Evolutionary conservation across 176 grass and related monocot genomes (phyloP).

Genomic region (Oryza glumipatula): DNA sequence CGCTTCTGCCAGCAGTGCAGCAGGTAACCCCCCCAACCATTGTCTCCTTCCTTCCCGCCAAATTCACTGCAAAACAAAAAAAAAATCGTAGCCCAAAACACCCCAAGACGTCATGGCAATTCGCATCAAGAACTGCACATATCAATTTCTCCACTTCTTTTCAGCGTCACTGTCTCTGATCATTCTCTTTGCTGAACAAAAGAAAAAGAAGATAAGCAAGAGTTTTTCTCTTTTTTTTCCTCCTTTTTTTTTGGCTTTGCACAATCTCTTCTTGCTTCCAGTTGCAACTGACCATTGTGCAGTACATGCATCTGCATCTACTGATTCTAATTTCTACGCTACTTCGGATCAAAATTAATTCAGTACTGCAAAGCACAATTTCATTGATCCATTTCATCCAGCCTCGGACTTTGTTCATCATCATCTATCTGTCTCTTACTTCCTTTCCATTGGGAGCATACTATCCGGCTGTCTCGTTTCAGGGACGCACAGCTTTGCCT

Average conservation of each 20-base stretch:
- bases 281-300: neutral
- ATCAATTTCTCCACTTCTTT: neutral
- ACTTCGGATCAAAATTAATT: neutral
- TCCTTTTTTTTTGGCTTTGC: neutral
- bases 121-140: neutral
- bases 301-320: too few species aligned
- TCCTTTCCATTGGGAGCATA: neutral
- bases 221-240: neutral
- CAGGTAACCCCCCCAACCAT: conserved; percentile 51
- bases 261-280: neutral
- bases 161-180: neutral
- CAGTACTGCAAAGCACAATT: neutral
- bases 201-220: too few species aligned
- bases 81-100: neutral
- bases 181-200: conserved; percentile 7
- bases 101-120: neutral
- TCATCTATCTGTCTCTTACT: neutral
- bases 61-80: too few species aligned
- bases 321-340: neutral
- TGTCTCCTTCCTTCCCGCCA: neutral
- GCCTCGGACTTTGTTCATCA: neutral
- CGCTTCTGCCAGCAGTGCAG: conserved; percentile 98
- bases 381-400: neutral
- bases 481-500: conserved; percentile 58
- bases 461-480: conserved; percentile 44